Conservation (phyloP, 1,284 basidiomycete species). For the Phenoliferia sp. region DNA sequence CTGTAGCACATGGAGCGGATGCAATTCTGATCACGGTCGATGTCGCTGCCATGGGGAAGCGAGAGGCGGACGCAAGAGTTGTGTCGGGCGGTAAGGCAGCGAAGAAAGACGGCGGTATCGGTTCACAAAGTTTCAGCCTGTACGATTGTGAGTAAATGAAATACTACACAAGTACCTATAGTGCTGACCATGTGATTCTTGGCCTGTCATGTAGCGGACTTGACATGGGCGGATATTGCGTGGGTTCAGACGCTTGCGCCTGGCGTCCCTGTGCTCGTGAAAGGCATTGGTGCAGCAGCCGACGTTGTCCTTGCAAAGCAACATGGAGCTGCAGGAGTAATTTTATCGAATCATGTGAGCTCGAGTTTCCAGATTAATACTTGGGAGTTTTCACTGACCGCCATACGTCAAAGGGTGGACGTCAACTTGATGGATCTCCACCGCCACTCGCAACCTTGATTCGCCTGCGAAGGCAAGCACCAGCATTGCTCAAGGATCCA, state of each 20-base stretch:
- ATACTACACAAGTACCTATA: too few relatives aligned
- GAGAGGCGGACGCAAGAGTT: slow-evolving; percentile 34
- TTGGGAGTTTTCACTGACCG: background rate
- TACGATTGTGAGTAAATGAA: too few relatives aligned
- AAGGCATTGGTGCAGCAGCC: slow-evolving; percentile 52
- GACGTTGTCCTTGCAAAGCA: slow-evolving; percentile 60
- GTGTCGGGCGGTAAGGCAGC: background rate
- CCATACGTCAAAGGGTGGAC: background rate
- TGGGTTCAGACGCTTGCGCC: slow-evolving; percentile 46
- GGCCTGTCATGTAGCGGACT: background rate
- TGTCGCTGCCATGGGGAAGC: slow-evolving; percentile 45
- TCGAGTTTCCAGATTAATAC: slow-evolving; percentile 33
- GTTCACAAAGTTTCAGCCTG: background rate
- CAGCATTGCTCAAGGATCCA: slow-evolving; percentile 63
- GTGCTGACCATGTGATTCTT: too few relatives aligned
- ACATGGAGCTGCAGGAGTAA: slow-evolving; percentile 50
- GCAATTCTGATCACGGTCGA: slow-evolving; percentile 49
- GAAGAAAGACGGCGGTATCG: background rate
- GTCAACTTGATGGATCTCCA: slow-evolving; percentile 30
- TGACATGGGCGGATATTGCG: slow-evolving; percentile 39
- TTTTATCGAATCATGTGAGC: slow-evolving; percentile 47
- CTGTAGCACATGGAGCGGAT: slow-evolving; percentile 41
- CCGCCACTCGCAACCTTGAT: slow-evolving; percentile 40
- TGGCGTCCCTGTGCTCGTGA: slow-evolving; percentile 47
- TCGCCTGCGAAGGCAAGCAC: slow-evolving; percentile 58